These are phyloP conservation scores for Aspergillus neoniger DNA, from an alignment of 2,329 filamentous ascomycete species.

Conservation along the genomic window DNA sequence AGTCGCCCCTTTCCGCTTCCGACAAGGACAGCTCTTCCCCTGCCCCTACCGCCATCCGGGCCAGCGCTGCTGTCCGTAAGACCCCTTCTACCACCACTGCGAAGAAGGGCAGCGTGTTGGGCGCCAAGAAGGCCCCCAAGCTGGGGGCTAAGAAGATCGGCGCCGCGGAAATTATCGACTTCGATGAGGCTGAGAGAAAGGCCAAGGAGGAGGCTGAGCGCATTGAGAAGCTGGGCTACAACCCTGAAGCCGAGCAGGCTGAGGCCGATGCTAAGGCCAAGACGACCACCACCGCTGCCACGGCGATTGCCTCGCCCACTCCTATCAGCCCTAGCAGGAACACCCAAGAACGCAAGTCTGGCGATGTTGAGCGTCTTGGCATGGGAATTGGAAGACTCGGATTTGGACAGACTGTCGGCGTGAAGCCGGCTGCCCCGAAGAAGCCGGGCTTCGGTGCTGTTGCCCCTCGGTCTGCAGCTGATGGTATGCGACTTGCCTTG, in stretches of 20 bases:
- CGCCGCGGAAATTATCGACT: slow-evolving; percentile 76
- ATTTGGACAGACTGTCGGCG: slow-evolving; percentile 78
- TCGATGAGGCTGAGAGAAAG: slow-evolving; percentile 95
- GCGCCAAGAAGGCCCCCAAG: slow-evolving; percentile 79
- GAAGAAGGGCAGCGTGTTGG: slow-evolving; percentile 82
- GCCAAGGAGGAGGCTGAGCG: slow-evolving; percentile 96
- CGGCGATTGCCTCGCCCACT: slow-evolving; percentile 71
- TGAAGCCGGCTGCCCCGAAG: slow-evolving; percentile 65
- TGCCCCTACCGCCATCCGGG: slow-evolving; percentile 67
- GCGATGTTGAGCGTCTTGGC: slow-evolving; percentile 83
- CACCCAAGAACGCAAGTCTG: slow-evolving; percentile 58
- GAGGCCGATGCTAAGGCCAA: slow-evolving; percentile 42
- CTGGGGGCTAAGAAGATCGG: slow-evolving; percentile 91
- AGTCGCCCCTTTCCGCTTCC: slow-evolving; percentile 72
- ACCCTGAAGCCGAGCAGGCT: slow-evolving; percentile 79
- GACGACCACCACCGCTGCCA: slow-evolving; percentile 50
- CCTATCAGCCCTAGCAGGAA: slow-evolving; percentile 68
- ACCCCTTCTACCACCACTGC: slow-evolving; percentile 62
- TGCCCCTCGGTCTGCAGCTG: slow-evolving; percentile 67
- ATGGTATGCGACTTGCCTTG: slow-evolving; percentile 56
- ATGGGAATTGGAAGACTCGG: slow-evolving; percentile 85
- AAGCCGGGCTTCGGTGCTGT: slow-evolving; percentile 88
- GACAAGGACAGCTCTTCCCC: slow-evolving; percentile 54
- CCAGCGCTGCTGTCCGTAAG: slow-evolving; percentile 82
- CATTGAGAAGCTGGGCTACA: slow-evolving; percentile 92